These are phyloP conservation scores for Tetracladium marchalianum DNA, from an alignment of 495 filamentous ascomycete genomes.

Conservation along the genomic window DNA sequence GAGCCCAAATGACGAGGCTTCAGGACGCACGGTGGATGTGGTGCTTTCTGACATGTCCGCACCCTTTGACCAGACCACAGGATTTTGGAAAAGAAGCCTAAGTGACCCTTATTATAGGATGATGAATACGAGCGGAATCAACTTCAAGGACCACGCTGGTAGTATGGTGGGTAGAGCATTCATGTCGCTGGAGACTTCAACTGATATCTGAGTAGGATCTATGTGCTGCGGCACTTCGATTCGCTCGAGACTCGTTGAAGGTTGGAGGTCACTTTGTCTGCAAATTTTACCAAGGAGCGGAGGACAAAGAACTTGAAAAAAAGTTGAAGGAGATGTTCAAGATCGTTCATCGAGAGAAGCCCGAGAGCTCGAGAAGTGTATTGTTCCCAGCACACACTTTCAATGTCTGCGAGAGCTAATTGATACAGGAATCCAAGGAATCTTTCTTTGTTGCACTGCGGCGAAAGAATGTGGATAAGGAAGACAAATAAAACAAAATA, in stretches of 20 bases:
- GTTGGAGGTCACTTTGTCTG: slow-evolving; percentile 82
- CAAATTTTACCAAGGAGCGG: slow-evolving; percentile 90
- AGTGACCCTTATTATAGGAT: slow-evolving; percentile 91
- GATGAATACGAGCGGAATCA: slow-evolving; percentile 94
- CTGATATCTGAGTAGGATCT: slow-evolving; percentile 54
- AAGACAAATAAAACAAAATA: not conserved
- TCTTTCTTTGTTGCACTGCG: slow-evolving; percentile 71
- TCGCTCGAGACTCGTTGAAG: slow-evolving; percentile 75
- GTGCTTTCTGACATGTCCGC: slow-evolving; percentile 98
- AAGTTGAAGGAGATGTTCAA: slow-evolving; percentile 63
- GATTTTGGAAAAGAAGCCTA: slow-evolving; percentile 74
- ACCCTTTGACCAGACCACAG: slow-evolving; percentile 76
- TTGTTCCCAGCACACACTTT: slow-evolving; percentile 19
- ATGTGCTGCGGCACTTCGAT: slow-evolving; percentile 72
- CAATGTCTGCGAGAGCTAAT: not conserved
- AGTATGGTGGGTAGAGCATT: slow-evolving; percentile 67
- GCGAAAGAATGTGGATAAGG: slow-evolving; percentile 37
- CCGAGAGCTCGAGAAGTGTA: slow-evolving; percentile 80
- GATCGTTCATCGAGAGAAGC: slow-evolving; percentile 77
- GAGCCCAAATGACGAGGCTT: slow-evolving; percentile 14
- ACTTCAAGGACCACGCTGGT: slow-evolving; percentile 78
- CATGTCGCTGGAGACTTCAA: not conserved
- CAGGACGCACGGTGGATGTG: slow-evolving; percentile 69
- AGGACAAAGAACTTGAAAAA: slow-evolving; percentile 69
- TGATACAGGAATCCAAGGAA: slow-evolving; percentile 75